phyloP scores from a whole-genome alignment of 208 protist species.

The Trypanosoma grayi region DNA sequence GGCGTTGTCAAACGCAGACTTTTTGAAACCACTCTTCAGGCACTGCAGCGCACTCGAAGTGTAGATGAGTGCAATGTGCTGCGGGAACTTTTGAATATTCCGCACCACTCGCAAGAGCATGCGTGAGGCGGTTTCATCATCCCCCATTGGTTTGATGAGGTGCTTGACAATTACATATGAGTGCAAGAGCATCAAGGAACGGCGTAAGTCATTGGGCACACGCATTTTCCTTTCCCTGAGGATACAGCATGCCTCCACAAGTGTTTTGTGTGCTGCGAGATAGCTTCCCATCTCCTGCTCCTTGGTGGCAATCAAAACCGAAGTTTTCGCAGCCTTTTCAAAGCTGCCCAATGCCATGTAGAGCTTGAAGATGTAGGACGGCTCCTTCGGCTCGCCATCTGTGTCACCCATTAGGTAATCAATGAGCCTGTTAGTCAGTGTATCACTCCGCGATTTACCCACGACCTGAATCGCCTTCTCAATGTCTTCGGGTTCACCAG shows the following conservation, averaged over 20 bases:
- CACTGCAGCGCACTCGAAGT: slow-evolving; percentile 96
- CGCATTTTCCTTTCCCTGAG: slow-evolving; percentile 84
- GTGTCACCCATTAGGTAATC: slow-evolving; percentile 96
- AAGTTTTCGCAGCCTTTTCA: slow-evolving; percentile 94
- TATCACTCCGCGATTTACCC: slow-evolving; percentile 90
- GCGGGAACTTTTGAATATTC: slow-evolving; percentile 95
- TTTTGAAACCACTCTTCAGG: slow-evolving; percentile 83
- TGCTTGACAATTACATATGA: slow-evolving; percentile 97
- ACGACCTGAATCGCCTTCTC: slow-evolving; percentile 94
- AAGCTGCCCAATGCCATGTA: slow-evolving; percentile 97
- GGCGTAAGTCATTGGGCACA: slow-evolving; percentile 88
- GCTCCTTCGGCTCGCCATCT: slow-evolving; percentile 95
- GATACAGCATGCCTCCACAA: slow-evolving; percentile 93
- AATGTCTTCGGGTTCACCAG: slow-evolving; percentile 83
- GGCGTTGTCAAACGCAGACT: slow-evolving; percentile 95
- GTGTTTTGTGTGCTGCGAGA: slow-evolving; percentile 90
- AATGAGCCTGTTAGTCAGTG: slow-evolving; percentile 93
- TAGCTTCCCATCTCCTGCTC: slow-evolving; percentile 96
- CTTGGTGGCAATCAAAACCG: slow-evolving; percentile 94
- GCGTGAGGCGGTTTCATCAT: slow-evolving; percentile 90
- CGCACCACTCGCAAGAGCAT: slow-evolving; percentile 95
- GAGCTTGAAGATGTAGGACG: slow-evolving; percentile 97
- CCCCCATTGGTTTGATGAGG: slow-evolving; percentile 85
- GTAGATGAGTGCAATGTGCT: slow-evolving; percentile 94
- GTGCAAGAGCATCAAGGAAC: slow-evolving; percentile 95